Evolutionary conservation across 164 flowering plant genomes (phyloP).

Genomic region (Piper longum): DNA sequence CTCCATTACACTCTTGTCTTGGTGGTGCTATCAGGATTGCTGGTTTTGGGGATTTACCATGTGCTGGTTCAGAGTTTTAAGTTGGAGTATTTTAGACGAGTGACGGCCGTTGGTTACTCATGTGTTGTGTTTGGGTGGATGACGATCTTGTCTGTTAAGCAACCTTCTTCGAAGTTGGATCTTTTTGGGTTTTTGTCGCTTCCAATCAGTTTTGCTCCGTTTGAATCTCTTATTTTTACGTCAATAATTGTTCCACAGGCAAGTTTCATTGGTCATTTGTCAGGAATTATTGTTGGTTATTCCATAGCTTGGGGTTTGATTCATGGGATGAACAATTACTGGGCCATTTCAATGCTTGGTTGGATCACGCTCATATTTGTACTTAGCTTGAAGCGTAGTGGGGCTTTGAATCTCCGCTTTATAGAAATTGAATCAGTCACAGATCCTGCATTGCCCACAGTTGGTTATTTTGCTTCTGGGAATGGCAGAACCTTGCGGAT

Average conservation of each 20-base stretch:
- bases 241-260: slow-evolving; percentile 98
- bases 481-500: slow-evolving; percentile 64
- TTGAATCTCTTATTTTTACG: slow-evolving; percentile 84
- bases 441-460: slow-evolving; percentile 70
- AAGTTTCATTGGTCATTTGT: slow-evolving; percentile 87
- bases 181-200: slow-evolving; percentile 86
- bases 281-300: slow-evolving; percentile 88
- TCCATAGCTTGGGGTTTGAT: slow-evolving; percentile 88
- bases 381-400: slow-evolving; percentile 73
- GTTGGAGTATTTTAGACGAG: slow-evolving; percentile 77
- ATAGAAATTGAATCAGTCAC: slow-evolving; percentile 76
- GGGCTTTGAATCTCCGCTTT: slow-evolving; percentile 56
- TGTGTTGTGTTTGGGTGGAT: slow-evolving; percentile 99
- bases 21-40: slow-evolving; percentile 57
- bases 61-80: slow-evolving; percentile 61
- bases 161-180: slow-evolving; percentile 78
- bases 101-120: slow-evolving; percentile 94
- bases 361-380: slow-evolving; percentile 68
- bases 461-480: slow-evolving; percentile 56
- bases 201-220: slow-evolving; percentile 95
- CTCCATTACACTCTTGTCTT: slow-evolving; percentile 78
- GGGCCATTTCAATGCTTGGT: slow-evolving; percentile 90
- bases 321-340: slow-evolving; percentile 89
- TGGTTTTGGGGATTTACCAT: slow-evolving; percentile 69
- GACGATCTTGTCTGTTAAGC: slow-evolving; percentile 85